Evolutionary conservation across 2,329 filamentous ascomycete species (phyloP), one percentile per base, ranked within the genome.

Genomic region (Penicillium sp.): DNA sequence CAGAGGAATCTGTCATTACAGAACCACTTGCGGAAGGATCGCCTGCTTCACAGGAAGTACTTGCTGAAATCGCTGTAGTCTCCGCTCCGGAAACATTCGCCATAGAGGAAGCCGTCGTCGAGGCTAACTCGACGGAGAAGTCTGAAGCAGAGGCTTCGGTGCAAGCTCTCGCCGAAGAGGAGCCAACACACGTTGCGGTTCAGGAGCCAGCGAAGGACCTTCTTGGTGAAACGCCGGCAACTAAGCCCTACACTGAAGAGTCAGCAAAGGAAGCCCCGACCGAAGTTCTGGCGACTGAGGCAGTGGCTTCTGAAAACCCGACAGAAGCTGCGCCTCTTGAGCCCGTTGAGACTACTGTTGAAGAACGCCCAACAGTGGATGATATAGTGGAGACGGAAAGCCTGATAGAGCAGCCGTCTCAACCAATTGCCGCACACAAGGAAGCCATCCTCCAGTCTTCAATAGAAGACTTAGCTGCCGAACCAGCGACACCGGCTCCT

Each of bases 361-460:
- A 35, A 55, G 66, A 58, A 26, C 59, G 60, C 41, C 13, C 48
- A 29, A 48, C 53, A 29, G 50, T 53, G 1, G 65, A 68, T 17
- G 65, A 67, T 17, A 50, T 66, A 50, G 56, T 46, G 26, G 50
- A 62, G 19, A 59, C 65, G 23, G 21, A 56, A 38, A 21, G 26
- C 5, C 51, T 38, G 9, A 54, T 62, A 11, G 67, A 67, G 52
- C 50, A 38, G 17, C 35, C 38, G 41, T 30, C 47, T n/a, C 53
- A 64, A 13, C 45, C 44, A 19, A 41, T 44, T 48, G 44, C 23
- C 1, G 52, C 60, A 15, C 41, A 56, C 38, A 38, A 61, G 4
- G 61, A 65, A 26, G 26, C 61, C 13, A 56, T 45, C 31, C 30
- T 5, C 35, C 11, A 41, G 15, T 15, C 11, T 41, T 41, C 15